Conservation (phyloP, 2,329 filamentous ascomycete genomes). For the Hypoxylon sp. region DNA sequence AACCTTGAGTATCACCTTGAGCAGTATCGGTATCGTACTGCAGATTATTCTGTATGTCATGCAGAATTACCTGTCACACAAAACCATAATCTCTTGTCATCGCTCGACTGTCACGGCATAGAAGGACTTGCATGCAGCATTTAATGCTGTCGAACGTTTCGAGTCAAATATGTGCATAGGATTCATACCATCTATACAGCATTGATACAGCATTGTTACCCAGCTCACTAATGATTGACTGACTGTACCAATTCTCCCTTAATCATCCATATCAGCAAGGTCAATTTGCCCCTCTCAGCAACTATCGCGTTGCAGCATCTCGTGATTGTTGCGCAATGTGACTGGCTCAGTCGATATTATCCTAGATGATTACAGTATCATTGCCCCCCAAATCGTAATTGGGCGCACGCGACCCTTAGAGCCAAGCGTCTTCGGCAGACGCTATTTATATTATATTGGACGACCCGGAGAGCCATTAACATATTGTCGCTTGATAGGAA, state of each 20-base stretch:
- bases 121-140: slow-evolving; percentile 16
- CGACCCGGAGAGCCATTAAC: slow-evolving; percentile 21
- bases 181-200: slow-evolving; percentile 17
- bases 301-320: slow-evolving; percentile 34
- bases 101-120: slow-evolving; percentile 40
- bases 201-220: slow-evolving; percentile 3
- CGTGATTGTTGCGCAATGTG: slow-evolving; percentile 42
- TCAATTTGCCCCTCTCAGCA: slow-evolving; percentile 33
- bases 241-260: slow-evolving; percentile 14
- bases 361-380: slow-evolving; percentile 44
- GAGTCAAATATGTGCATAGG: slow-evolving; percentile 22
- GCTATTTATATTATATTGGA: slow-evolving; percentile 37
- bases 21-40: slow-evolving; percentile 40
- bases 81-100: slow-evolving; percentile 32
- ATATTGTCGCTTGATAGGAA: slow-evolving; percentile 33
- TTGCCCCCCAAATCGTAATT: slow-evolving; percentile 36
- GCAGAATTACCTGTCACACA: slow-evolving; percentile 39
- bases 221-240: slow-evolving; percentile 8
- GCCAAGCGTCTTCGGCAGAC: slow-evolving; percentile 47
- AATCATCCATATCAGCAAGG: slow-evolving; percentile 36
- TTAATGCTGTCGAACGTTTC: slow-evolving; percentile 31
- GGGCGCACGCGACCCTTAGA: slow-evolving; percentile 39
- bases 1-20: slow-evolving; percentile 15
- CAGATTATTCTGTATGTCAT: slow-evolving; percentile 42
- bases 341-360: slow-evolving; percentile 46